Conservation (phyloP, 345 rosid genomes). For the Syzygium jambos region DNA sequence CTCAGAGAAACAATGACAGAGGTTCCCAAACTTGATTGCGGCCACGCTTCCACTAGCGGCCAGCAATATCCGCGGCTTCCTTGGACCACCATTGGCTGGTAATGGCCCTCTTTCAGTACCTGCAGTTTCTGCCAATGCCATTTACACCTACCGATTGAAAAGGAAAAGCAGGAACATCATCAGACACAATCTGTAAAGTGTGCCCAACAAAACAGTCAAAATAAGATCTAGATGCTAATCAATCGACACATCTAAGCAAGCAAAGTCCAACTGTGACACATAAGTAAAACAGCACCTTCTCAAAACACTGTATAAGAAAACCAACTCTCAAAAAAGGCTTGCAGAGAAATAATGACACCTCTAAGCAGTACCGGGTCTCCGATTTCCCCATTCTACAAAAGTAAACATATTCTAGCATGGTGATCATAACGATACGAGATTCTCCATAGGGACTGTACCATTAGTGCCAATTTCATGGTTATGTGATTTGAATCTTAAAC, state of each 20-base stretch:
- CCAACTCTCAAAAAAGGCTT: background rate
- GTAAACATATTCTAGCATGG: background rate
- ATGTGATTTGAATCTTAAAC: background rate
- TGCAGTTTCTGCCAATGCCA: constrained; percentile 13
- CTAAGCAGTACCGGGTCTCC: background rate
- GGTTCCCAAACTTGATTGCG: constrained; percentile 79
- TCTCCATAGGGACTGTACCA: background rate
- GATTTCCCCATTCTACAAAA: background rate
- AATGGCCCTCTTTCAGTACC: constrained; percentile 24
- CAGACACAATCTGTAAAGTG: background rate
- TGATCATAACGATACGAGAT: background rate
- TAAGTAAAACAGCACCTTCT: background rate
- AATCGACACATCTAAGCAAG: background rate
- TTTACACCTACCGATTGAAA: background rate
- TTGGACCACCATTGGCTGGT: constrained; percentile 17
- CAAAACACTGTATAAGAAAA: background rate
- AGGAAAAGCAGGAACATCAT: background rate
- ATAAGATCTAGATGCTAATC: background rate
- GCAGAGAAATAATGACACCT: background rate
- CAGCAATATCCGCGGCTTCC: constrained; percentile 60
- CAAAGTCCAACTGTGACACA: background rate
- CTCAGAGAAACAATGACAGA: constrained; percentile 72
- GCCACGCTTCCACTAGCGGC: constrained; percentile 96
- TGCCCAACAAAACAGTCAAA: background rate
- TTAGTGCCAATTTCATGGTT: background rate